Conservation (phyloP, 2,329 filamentous ascomycete genomes). For the Ophiostoma triangulosporum region DNA sequence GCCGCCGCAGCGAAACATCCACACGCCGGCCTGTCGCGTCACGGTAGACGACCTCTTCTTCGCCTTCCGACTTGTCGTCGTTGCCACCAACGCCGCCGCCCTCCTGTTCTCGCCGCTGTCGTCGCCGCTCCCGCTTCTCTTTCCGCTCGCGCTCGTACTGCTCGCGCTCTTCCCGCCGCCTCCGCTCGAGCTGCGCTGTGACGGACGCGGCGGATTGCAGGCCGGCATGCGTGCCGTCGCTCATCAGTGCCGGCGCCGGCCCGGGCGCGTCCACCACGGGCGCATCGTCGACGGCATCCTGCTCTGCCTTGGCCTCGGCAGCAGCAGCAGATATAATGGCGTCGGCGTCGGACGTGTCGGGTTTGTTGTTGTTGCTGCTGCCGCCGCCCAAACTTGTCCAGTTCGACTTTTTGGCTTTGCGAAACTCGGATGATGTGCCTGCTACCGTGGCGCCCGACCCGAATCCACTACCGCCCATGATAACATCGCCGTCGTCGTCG, state of each 20-base stretch:
- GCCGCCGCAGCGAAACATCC: constrained; percentile 80
- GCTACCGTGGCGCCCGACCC: constrained; percentile 30
- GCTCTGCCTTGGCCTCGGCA: constrained; percentile 46
- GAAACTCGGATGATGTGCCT: constrained; percentile 47
- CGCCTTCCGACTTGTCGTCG: constrained; percentile 26
- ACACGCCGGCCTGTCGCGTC: constrained; percentile 92
- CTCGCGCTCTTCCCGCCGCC: constrained; percentile 24
- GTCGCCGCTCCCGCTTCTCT: constrained; percentile 21
- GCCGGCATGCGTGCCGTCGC: constrained; percentile 75
- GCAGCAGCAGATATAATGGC: constrained; percentile 63
- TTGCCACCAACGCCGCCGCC: constrained; percentile 29
- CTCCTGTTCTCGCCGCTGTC: not conserved
- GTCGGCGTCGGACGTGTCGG: constrained; percentile 32
- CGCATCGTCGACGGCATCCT: constrained; percentile 34
- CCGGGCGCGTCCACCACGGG: constrained; percentile 34
- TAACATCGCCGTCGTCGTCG: constrained; percentile 22
- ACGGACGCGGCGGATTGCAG: constrained; percentile 75
- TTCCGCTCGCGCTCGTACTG: constrained; percentile 19
- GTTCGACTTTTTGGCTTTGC: constrained; percentile 60
- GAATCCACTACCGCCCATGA: constrained; percentile 16
- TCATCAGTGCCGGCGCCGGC: constrained; percentile 49
- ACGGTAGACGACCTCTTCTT: constrained; percentile 78
- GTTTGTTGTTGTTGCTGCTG: constrained; percentile 15
- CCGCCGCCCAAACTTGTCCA: constrained; percentile 59
- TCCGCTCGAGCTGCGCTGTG: constrained; percentile 50